These are phyloP conservation scores for Mikania micrantha DNA, from an alignment of 129 eudicot genomes.

Conservation along the genomic window DNA sequence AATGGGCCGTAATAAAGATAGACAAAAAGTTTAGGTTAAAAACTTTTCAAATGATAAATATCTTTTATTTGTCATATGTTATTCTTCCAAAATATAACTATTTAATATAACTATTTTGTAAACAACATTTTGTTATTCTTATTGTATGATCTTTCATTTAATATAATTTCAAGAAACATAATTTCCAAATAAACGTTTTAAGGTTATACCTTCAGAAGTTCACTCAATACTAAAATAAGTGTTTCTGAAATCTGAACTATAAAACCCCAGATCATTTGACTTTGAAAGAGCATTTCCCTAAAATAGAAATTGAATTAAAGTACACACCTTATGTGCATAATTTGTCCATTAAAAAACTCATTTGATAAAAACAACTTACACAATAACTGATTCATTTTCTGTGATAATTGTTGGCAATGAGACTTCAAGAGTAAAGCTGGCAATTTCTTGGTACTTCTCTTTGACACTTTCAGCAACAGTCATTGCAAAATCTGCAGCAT, in stretches of 20 bases:
- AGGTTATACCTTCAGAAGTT: neutral
- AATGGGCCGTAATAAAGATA: too few relatives aligned
- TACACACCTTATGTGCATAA: neutral
- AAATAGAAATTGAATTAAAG: neutral
- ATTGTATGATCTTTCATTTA: neutral
- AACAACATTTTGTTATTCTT: too few relatives aligned
- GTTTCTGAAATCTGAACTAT: neutral
- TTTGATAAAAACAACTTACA: constrained; percentile 37
- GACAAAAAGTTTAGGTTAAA: neutral
- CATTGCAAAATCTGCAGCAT: constrained; percentile 52
- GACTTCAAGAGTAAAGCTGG: constrained; percentile 70
- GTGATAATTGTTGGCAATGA: constrained; percentile 51
- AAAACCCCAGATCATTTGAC: neutral
- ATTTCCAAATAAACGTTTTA: neutral
- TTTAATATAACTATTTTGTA: neutral
- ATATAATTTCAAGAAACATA: neutral
- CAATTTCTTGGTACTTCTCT: constrained; percentile 40
- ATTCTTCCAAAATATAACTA: neutral
- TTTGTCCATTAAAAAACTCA: neutral
- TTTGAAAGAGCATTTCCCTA: neutral
- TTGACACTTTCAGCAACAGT: constrained; percentile 42
- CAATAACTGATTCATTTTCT: constrained; percentile 57
- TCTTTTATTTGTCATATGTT: neutral
- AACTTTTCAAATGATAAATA: neutral
- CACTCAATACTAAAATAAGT: neutral